Evolutionary conservation across 1,284 basidiomycete species (phyloP), one percentile per base, ranked within the genome.

Genomic region (Irpex sp.): DNA sequence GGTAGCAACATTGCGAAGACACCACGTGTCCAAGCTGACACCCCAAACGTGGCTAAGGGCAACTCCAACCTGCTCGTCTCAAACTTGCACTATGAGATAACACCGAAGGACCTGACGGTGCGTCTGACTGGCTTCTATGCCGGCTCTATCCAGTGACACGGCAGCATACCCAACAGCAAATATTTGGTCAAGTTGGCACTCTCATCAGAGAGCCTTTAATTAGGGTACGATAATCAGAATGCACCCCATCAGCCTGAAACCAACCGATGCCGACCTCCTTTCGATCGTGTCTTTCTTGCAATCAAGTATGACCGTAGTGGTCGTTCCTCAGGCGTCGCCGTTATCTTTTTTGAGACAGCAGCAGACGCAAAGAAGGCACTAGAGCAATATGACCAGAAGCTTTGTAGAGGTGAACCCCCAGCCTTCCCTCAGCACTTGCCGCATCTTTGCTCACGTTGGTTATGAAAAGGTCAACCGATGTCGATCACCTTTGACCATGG

Each of bases 281-380:
- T 80, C 76, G 76, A 76, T 77, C 77, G 71, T 68, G 71, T 73
- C 55, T 71, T 69, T 58, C 51, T 62, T 68, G 71, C 72, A 68
- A 74, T 76, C 74, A 82, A 97, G 95, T 98, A 95, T 79, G 96
- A 98, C 80, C 89, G 91, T 72, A 96, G 94, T 70, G 96, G 96
- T 68, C 92, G 96, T 72, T 97, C 96, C 57, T 88, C 86, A 33
- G 96, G 96, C 64, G 81, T 86, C 62, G 96, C 93, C 33, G 85
- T 88, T 66, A 81, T 98, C 73, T 83, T 88, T n/a, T 98, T 89
- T 78, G 88, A 93, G 74, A 90, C 87, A 3, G 73, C 84, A 5
- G 83, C 84, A 62, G 91, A 97, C 73, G 96, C 96, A 33, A 86
- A 87, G 59, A 80, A 84, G 66, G 96, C 95, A 56, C 93, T 93